A percentile compares a stretch with the other conserved stretches of the same genome.
Conservation (phyloP, 768 basidiomycete species). For the Trametes gibbosa region DNA sequence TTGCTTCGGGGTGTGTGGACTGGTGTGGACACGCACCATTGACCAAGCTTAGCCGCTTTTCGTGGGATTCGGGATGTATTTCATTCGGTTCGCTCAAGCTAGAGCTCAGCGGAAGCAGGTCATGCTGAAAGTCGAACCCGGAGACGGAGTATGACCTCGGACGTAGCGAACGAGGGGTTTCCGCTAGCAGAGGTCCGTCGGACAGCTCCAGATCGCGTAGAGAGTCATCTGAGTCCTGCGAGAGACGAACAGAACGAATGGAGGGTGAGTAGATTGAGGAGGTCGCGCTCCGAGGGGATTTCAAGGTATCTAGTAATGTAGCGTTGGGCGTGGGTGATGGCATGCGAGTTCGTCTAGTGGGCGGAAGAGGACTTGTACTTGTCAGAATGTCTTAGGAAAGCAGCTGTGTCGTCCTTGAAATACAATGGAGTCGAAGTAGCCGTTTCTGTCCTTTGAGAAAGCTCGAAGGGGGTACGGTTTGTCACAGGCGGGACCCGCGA, state of each 20-base stretch:
- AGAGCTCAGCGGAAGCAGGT: slow-evolving; percentile 72
- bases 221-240: slow-evolving; percentile 65
- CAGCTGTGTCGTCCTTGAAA: neutral
- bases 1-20: neutral
- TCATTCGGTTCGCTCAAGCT: slow-evolving; percentile 72
- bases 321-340: slow-evolving; percentile 15
- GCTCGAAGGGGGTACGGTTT: neutral
- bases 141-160: slow-evolving; percentile 63
- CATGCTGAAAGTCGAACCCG: slow-evolving; percentile 76
- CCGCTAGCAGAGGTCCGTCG: slow-evolving; percentile 49
- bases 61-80: slow-evolving; percentile 44
- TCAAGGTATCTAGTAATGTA: slow-evolving; percentile 36
- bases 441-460: neutral
- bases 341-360: slow-evolving; percentile 13
- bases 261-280: slow-evolving; percentile 35
- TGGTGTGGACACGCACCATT: slow-evolving; percentile 54
- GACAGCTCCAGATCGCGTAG: slow-evolving; percentile 77
- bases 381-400: no score
- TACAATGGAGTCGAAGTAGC: neutral
- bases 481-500: no score
- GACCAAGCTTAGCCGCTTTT: slow-evolving; percentile 73
- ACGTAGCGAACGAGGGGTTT: slow-evolving; percentile 30
- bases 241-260: slow-evolving; percentile 39
- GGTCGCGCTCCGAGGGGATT: slow-evolving; percentile 36
- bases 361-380: neutral